Conservation (phyloP, 176 grass and related monocot genomes). For the Musa beccarii region DNA sequence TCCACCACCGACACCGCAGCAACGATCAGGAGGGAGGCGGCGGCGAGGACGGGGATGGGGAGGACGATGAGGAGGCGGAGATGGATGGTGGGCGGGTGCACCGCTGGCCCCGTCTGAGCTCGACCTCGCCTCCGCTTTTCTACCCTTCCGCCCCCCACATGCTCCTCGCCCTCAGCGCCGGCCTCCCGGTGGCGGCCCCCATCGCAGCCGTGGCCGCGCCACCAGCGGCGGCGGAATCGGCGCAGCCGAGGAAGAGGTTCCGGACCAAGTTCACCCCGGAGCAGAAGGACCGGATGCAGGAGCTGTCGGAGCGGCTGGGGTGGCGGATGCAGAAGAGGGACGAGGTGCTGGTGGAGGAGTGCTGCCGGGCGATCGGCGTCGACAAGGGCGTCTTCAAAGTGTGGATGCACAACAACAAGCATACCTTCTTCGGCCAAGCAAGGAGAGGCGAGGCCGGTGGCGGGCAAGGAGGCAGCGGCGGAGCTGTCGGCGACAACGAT, state of each 20-base stretch:
- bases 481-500: not conserved
- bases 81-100: constrained; percentile 12
- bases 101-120: constrained; percentile 28
- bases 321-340: constrained; percentile 97
- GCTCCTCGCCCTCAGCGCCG: constrained; percentile 69
- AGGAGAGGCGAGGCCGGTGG: constrained; percentile 23
- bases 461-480: not conserved
- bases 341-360: constrained; percentile 69
- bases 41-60: constrained; percentile 45
- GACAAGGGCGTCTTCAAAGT: constrained; percentile 95
- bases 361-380: constrained; percentile 87
- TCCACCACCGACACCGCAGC: constrained; percentile 16
- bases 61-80: constrained; percentile 32
- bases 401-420: constrained; percentile 99
- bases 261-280: constrained; percentile 85
- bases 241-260: constrained; percentile 60
- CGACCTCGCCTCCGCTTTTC: constrained; percentile 23
- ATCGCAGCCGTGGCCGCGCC: not conserved
- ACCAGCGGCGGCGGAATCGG: not conserved
- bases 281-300: constrained; percentile 98
- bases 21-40: constrained; percentile 44
- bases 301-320: constrained; percentile 77
- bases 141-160: constrained; percentile 64
- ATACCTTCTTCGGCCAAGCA: constrained; percentile 58
- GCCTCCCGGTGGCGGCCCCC: constrained; percentile 9